Evolutionary conservation across 2,329 filamentous ascomycete species (phyloP).

Genomic region (Dactylonectria macrodidyma): DNA sequence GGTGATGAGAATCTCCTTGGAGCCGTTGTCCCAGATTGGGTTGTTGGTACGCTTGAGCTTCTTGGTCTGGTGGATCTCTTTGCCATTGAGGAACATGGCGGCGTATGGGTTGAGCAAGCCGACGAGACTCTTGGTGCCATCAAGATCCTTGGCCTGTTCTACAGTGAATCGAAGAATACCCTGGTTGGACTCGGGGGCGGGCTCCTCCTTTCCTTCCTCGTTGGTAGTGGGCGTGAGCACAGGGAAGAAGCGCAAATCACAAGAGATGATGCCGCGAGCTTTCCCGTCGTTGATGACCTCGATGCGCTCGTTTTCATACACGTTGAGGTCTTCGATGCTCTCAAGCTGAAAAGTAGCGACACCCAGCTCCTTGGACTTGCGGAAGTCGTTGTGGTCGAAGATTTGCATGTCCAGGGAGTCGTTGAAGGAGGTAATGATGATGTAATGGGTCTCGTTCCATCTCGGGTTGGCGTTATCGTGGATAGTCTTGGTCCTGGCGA

Average conservation of each 20-base stretch:
- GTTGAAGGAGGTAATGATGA: conserved; percentile 92
- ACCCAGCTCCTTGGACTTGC: conserved; percentile 97
- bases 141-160: conserved; percentile 96
- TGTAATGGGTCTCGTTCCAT: conserved; percentile 97
- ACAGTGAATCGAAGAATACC: conserved; percentile 95
- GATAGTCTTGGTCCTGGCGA: conserved; percentile 91
- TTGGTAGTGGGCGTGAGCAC: conserved; percentile 82
- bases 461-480: conserved; percentile 87
- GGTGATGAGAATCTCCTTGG: conserved; percentile 95
- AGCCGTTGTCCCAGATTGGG: conserved; percentile 93
- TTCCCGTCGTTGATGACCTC: conserved; percentile 90
- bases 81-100: conserved; percentile 89
- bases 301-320: conserved; percentile 87
- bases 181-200: conserved; percentile 90
- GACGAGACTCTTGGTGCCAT: conserved; percentile 91
- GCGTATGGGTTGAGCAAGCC: conserved; percentile 94
- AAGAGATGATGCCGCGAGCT: conserved; percentile 82
- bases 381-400: conserved; percentile 94
- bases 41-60: conserved; percentile 98
- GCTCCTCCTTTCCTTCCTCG: conserved; percentile 83
- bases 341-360: conserved; percentile 89
- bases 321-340: conserved; percentile 80
- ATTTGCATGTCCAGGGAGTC: conserved; percentile 88
- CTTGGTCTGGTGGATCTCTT: conserved; percentile 89
- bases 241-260: conserved; percentile 95